A percentile compares a stretch with the other conserved stretches of the same genome.
Evolutionary conservation across 352 stramenopile genomes (phyloP).

Genomic region (Phytophthora ramorum): DNA sequence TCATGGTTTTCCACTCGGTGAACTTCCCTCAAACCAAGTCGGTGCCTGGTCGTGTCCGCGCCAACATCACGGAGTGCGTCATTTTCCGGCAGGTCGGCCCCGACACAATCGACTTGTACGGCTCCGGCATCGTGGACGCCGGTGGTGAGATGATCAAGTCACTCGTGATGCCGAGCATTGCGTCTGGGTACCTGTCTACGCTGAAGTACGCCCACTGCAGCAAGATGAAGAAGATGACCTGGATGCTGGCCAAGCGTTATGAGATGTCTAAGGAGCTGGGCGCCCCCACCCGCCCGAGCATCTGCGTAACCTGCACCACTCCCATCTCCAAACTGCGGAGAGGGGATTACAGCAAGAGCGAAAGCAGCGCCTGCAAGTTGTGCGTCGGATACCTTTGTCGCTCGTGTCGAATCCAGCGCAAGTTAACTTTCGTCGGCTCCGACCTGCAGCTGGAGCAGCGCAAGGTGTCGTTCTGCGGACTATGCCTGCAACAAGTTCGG

Average conservation of each 20-base stretch:
- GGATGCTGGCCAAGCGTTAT: conserved; percentile 36
- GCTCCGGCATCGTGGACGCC: conserved; percentile 37
- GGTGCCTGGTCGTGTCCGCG: conserved; percentile 46
- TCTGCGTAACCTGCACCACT: conserved; percentile 39
- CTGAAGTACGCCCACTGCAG: conserved; percentile 48
- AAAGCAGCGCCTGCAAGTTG: conserved; percentile 40
- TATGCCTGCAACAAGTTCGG: conserved; percentile 33
- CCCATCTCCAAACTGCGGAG: conserved; percentile 27
- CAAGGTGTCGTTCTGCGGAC: conserved; percentile 40
- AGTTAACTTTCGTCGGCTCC: conserved; percentile 36
- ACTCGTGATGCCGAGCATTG: conserved; percentile 32
- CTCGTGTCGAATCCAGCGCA: conserved; percentile 44
- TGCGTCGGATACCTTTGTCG: conserved; percentile 47
- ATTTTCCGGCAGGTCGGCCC: conserved; percentile 58
- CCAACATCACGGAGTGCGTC: conserved; percentile 54
- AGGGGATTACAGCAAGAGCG: conserved; percentile 30
- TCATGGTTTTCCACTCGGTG: conserved; percentile 58
- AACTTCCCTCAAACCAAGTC: conserved; percentile 47
- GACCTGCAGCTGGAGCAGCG: conserved; percentile 37
- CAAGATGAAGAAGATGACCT: conserved; percentile 48
- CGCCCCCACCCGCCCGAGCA: conserved; percentile 8
- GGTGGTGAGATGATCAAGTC: conserved; percentile 40
- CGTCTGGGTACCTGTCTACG: conserved; percentile 26
- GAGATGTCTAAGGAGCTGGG: conserved; percentile 27
- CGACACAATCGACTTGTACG: conserved; percentile 55